A percentile compares a stretch with the other conserved stretches of the same genome.
These are phyloP conservation scores for Naganishia sp. DNA, from an alignment of 1,284 basidiomycete genomes.

Conservation along the genomic window DNA sequence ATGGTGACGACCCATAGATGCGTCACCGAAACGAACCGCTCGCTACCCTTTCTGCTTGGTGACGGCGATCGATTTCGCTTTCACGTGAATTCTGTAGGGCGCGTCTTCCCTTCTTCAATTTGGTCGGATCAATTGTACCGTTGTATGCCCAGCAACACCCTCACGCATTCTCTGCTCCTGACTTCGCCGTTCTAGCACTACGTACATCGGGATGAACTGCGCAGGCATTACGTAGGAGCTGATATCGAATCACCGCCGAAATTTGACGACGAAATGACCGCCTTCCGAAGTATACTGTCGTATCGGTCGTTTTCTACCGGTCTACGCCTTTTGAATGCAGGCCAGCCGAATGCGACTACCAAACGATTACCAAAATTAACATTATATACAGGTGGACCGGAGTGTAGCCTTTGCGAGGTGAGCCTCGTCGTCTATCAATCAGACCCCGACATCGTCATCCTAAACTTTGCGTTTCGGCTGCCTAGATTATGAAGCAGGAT, in stretches of 20 bases:
- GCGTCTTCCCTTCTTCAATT: neutral
- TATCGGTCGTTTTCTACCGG: conserved; percentile 17
- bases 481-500: conserved; percentile 40
- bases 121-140: neutral
- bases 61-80: conserved; percentile 23
- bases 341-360: neutral
- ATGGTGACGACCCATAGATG: too few species aligned
- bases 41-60: neutral
- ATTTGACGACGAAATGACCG: conserved; percentile 9
- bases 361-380: conserved; percentile 39
- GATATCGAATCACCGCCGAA: too few species aligned
- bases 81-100: conserved; percentile 19
- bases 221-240: neutral
- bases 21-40: too few species aligned
- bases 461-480: neutral
- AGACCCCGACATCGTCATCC: too few species aligned
- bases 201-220: neutral
- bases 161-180: neutral
- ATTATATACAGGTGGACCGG: conserved; percentile 52
- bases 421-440: conserved; percentile 18
- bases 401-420: conserved; percentile 53
- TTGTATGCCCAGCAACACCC: neutral
- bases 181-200: neutral
- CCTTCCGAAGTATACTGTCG: conserved; percentile 16
- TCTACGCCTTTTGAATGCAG: conserved; percentile 1